Base-by-base conservation (phyloP, 352 stramenopile genomes). In the Pythium phragmitis region DNA sequence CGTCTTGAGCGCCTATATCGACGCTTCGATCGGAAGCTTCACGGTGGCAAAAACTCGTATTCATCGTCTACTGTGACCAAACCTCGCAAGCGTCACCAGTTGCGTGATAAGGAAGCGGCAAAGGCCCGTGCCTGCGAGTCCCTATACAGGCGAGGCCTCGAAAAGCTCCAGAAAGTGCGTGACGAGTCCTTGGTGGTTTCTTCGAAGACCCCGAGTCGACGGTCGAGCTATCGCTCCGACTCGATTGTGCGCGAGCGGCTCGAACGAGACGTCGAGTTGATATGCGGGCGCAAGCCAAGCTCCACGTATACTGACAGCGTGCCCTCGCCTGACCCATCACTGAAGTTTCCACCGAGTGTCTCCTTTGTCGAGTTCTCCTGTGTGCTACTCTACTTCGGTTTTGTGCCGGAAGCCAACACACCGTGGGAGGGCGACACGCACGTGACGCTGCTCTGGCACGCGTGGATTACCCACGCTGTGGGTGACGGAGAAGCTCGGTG, bases 301-400 rank as follows among this genome's bases (percentile, higher is more conserved):
- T 36, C 51, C 11, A 4, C 13, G 33, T 19, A n/a, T 23, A 37
- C 12, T 2, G 7, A 52, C 26, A 13, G 50, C 5, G 50, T 34
- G 4, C 28, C 28, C n/a, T 9, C 34, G 7, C 14, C 50, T 9
- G 42, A 17, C 11, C 21, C 19, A 19, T 9, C 6, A 12, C 0
- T 19, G 4, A 34, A 47, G 11, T 28, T 61, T 17, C 55, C 58
- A 16, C 1, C 26, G 9, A 55, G n/a, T 3, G 61, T 73, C 14
- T 69, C 67, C 13, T 73, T 73, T 39, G 57, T 88, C 16, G 75
- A 85, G 60, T 88, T 88, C 55, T 85, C 79, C 7, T 88, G 79
- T 36, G 75, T 70, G 1, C 41, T 88, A 3, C 57, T 88, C 11
- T 83, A 85, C 43, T 88, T 88, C 30, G 79, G 79, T 17, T 73